Evolutionary conservation across 2,329 filamentous ascomycete species (phyloP), one percentile per base, ranked within the genome.

Genomic region (Didymellaceae sp.): DNA sequence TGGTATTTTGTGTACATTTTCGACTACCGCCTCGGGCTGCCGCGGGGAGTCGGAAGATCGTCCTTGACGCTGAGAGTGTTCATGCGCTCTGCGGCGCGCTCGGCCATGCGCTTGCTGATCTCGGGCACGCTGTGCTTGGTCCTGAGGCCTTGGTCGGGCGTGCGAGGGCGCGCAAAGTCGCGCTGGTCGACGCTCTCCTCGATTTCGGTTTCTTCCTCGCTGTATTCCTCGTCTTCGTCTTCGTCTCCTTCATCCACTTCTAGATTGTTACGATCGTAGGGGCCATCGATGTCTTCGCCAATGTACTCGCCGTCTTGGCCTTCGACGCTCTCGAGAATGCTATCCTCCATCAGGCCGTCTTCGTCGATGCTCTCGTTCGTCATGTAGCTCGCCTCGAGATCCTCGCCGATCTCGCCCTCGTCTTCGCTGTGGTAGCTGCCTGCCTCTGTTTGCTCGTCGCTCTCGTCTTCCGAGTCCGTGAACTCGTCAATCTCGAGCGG

Each of bases 401-500:
- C 79, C 46, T 79, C 77, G 26, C 67, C 69, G 20, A 67, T 26
- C 68, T 72, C 76, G 13, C 74, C 76, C 43, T 81, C 80, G 25
- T 83, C 81, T 13, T 85, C 83, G 34, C 78, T 81, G 57, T 70
- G 53, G 66, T 74, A 52, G 46, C 70, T 74, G 14, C 59, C 67
- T 7, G 62, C 75, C 18, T 77, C 74, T 0, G 77, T 76, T 1
- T 76, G 75, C 1, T 82, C 82, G 3, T 74, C 70, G 6, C 73
- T 68, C 3, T 65, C 67, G n/a, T 68, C 66, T 54, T 94, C 92
- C 34, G 89, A 95, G 43, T 88, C 89, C 1, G 89, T 91, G 63
- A 97, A 97, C 45, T 96, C 90, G 32, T 91, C 89, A 20, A 97
- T 76, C 41, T 96, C 91, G 13, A 93, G 81, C 2, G 91, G 90